phyloP scores from a whole-genome alignment of 805 yeast species.

The Hanseniaspora vineae region DNA sequence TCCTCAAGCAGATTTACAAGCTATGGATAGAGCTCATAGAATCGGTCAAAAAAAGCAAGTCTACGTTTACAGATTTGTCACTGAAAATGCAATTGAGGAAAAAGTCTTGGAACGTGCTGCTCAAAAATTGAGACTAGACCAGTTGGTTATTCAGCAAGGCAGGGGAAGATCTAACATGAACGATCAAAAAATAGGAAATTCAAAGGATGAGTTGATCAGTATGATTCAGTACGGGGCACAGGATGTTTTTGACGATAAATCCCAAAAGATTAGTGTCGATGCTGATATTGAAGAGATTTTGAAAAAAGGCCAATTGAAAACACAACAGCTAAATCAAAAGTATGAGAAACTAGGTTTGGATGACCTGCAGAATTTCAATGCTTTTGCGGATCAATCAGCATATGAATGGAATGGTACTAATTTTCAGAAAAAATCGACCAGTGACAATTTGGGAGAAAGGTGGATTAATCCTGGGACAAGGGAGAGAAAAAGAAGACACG shows the following conservation, averaged over 20 bases:
- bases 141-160: constrained; percentile 84
- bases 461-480: constrained; percentile 60
- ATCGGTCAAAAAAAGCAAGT: constrained; percentile 97
- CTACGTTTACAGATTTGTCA: constrained; percentile 79
- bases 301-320: constrained; percentile 68
- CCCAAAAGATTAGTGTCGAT: constrained; percentile 21
- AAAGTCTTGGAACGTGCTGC: constrained; percentile 94
- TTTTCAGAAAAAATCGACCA: constrained; percentile 27
- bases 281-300: constrained; percentile 73
- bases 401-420: constrained; percentile 95
- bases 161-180: constrained; percentile 25
- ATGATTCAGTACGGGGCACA: constrained; percentile 98
- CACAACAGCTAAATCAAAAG: constrained; percentile 65
- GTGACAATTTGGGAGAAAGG: constrained; percentile 27
- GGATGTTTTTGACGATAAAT: constrained; percentile 54
- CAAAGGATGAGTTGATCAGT: constrained; percentile 74
- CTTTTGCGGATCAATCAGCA: constrained; percentile 62
- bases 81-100: constrained; percentile 93
- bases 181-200: constrained; percentile 32
- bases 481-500: constrained; percentile 48
- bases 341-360: constrained; percentile 82
- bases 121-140: constrained; percentile 83
- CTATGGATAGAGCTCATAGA: constrained; percentile 97
- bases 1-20: constrained; percentile 95
- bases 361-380: constrained; percentile 80